Base-by-base conservation (phyloP, 2,329 filamentous ascomycete species). In the Cladosporium halotolerans region DNA sequence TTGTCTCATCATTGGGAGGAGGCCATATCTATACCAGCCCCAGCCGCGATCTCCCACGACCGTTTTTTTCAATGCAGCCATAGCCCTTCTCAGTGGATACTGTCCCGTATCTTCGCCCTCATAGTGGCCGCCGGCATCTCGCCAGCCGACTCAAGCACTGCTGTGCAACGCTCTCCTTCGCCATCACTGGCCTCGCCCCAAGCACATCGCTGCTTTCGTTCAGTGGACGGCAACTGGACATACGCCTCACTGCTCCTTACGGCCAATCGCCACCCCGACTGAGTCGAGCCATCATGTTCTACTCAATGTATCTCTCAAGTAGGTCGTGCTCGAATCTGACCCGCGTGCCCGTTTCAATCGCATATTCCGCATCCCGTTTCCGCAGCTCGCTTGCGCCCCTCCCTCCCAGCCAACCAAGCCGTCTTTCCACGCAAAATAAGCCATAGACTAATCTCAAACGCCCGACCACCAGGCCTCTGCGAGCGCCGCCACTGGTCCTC, bases 401-500 rank as follows among this genome's bases (percentile, higher is more conserved):
- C 14, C 4, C 23, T 28, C 10, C 13, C 45, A 54, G 45, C 38
- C 5, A 38, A 14, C 16, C 40, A 42, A 40, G 18, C 40, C 45
- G 16, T 31, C 38, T 31, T 7, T 28, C 31, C 10, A 13, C 36
- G 8, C 31, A 50, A 18, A 18, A 18, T 18, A 3, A 36, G 41
- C 41, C 53, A 46, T 31, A 59, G 42, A 28, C 32, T 48, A 48
- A 54, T 13, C 18, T 23, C 40, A 11, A 33, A 19, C n/a, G n/a
- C n/a, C 36, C 13, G 3, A 39, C n/a, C 36, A 13, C 32, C 48
- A 97, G 92, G 90, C 75, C 85, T 96, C 67, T 97, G 92, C 79
- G 86, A 88, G 70, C 89, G 92, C 64, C 89, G 92, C 71, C 88
- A 89, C 73, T 97, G 92, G 92, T 84, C 83, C 62, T 89, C 95